These are phyloP conservation scores for Fusarium fracticaudum DNA, from an alignment of 2,329 filamentous ascomycete genomes.

Conservation along the genomic window DNA sequence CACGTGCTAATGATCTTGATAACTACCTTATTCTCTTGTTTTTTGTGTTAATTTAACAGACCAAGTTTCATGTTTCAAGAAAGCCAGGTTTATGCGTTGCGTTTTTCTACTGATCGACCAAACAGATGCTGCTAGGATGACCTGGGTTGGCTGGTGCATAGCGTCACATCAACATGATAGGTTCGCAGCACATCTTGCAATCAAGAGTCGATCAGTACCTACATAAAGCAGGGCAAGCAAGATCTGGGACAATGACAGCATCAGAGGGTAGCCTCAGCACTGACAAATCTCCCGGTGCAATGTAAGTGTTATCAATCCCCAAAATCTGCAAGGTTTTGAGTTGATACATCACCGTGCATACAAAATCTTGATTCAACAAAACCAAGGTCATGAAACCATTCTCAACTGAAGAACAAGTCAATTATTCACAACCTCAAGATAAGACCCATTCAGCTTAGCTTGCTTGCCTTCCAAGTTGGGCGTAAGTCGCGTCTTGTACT, in stretches of 20 bases:
- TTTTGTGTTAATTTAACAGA: background rate
- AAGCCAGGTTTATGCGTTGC: conserved; percentile 16
- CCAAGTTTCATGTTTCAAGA: conserved; percentile 18
- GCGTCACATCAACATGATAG: conserved; percentile 39
- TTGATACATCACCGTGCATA: background rate
- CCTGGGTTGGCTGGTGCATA: conserved; percentile 17
- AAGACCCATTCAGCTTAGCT: conserved; percentile 16
- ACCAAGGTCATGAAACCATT: background rate
- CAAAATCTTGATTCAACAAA: background rate
- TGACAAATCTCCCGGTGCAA: background rate
- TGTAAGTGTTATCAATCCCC: background rate
- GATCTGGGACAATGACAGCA: conserved; percentile 30
- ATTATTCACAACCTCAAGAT: background rate
- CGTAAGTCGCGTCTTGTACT: background rate
- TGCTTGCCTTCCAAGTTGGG: background rate
- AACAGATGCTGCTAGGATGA: conserved; percentile 7
- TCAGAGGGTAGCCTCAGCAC: background rate
- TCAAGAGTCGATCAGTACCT: conserved; percentile 31
- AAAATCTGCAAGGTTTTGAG: background rate
- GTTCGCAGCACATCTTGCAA: conserved; percentile 18
- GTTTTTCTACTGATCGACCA: conserved; percentile 11
- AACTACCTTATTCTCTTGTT: background rate
- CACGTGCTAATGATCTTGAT: conserved; percentile 21
- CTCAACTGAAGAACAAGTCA: background rate
- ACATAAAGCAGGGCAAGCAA: conserved; percentile 27